These are phyloP conservation scores for Blastosporella zonata DNA, from an alignment of 1,284 basidiomycete genomes.

Conservation along the genomic window DNA sequence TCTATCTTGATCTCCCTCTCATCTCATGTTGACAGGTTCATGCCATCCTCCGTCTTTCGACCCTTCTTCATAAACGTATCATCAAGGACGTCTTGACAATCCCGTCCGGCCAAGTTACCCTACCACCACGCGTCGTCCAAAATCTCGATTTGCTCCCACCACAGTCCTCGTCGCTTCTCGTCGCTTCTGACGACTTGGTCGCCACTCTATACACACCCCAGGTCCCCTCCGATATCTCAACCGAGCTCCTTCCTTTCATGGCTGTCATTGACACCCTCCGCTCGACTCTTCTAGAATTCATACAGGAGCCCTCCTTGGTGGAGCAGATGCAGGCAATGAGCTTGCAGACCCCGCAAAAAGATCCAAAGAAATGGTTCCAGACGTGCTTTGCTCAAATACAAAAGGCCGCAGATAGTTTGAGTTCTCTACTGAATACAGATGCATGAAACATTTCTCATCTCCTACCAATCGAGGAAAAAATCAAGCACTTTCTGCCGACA, in stretches of 20 bases:
- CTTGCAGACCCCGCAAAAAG: constrained; percentile 27
- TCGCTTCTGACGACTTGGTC: constrained; percentile 61
- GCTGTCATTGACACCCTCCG: constrained; percentile 36
- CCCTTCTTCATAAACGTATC: constrained; percentile 62
- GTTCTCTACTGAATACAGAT: constrained; percentile 11
- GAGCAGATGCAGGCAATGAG: constrained; percentile 33
- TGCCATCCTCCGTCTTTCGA: constrained; percentile 54
- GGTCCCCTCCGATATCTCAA: constrained; percentile 37
- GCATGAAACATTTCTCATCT: constrained; percentile 2
- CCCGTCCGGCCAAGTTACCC: constrained; percentile 16
- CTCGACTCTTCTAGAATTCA: constrained; percentile 25
- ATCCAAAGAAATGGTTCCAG: constrained; percentile 52
- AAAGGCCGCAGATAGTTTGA: constrained; percentile 31
- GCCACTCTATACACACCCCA: constrained; percentile 64
- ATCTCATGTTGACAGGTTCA: constrained; percentile 42
- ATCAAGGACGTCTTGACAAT: constrained; percentile 46
- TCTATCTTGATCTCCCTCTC: constrained; percentile 7
- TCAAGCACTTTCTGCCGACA: too few species aligned
- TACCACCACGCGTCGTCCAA: constrained; percentile 18
- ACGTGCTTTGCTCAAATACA: constrained; percentile 60
- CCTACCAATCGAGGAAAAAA: neutral
- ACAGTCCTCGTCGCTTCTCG: constrained; percentile 49
- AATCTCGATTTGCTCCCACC: constrained; percentile 49
- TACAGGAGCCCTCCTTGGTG: constrained; percentile 29
- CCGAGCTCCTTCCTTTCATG: constrained; percentile 37